Base-by-base conservation (phyloP, 1,139 yeast genomes). In the Sugiyamaella xylanicola region DNA sequence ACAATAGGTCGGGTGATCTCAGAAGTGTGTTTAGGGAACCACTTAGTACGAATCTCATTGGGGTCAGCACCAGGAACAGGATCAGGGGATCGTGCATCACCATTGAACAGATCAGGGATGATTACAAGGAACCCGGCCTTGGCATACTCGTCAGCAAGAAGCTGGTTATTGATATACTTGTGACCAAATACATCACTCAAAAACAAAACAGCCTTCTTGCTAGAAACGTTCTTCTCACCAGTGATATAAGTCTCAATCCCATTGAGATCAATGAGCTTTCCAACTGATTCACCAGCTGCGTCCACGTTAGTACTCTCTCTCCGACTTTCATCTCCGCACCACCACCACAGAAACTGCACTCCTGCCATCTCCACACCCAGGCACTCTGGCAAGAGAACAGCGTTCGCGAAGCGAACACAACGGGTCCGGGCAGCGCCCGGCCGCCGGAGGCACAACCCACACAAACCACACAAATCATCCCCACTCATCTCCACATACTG, bases 111-210 rank as follows among this genome's bases (percentile, higher is more conserved):
- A 68, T 90, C 96, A 9, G 96, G 96, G 46, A 86, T 73, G 54
- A 86, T 74, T 0, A 86, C 93, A 40, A 77, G 78, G 73, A 78
- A 87, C 16, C 85, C 85, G n/a, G 80, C 79, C 50, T 72, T 71
- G 50, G 92, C 86, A 57, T 86, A 77, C 56, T 79, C 76, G 69
- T 91, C 97, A 29, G 96, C 96, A 59, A 87, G 68, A 59, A 85
- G 74, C 64, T 75, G 72, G 29, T 74, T 74, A 70, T 90, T 90
- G 68, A 74, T 74, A 66, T 77, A 77, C 48, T 74, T 72, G 68
- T 79, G 72, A 45, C 97, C 97, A 61, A 69, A 82, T 52, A 89
- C 74, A 68, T 90, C 97, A 50, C 93, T 79, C 45, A 84, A 63
- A 50, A 87, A 77, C 29, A 87, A 83, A 42, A 89, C 68, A 17